Base-by-base conservation (phyloP, 768 basidiomycete species). In the Gymnopilus junonius region DNA sequence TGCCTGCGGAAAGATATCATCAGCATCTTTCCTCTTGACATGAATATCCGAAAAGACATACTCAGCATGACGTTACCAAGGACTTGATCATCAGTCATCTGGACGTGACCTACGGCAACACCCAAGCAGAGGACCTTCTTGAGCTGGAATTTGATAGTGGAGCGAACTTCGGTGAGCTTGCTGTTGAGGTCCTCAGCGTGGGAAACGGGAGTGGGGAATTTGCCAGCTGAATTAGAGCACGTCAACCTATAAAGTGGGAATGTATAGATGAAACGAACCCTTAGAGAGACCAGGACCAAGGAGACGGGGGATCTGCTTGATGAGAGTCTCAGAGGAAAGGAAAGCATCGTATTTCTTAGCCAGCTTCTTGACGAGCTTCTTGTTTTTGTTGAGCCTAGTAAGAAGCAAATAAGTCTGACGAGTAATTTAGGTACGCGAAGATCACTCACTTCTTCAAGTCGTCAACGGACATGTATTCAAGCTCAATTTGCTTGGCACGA, bases 311-410 rank as follows among this genome's bases (percentile, higher is more conserved):
- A 99, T 99, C 83, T 98, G 97, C 86, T 97, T 99, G 87, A 99
- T 98, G 70, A 99, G 86, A 64, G 94, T 82, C 79, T 99, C 97
- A 62, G 97, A 99, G 35, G 97, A 88, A 69, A 99, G 83, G 91
- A 99, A 99, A 63, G 97, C 95, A 72, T 99, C 96, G 83, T 98
- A 96, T 79, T 98, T 98, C 86, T 99, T 98, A 69, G 97, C 97
- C 70, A 99, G 93, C 84, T 97, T 97, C 87, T 99, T 99, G 75
- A 99, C 97, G 65, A 99, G 93, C 83, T 99, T 99, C 87, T 99
- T 99, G 88, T 99, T 99, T 85, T 97, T 97, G 91, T 97, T 97
- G 68, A 98, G 87, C 81, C 93, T 94, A 50, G 23, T n/a, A 31
- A 25, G 25, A 20, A 25, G 12, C 1, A 20, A 14, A 14, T 45